Evolutionary conservation across 2,329 filamentous ascomycete species (phyloP).

Genomic region (Rhytidhysteron rufulum): DNA sequence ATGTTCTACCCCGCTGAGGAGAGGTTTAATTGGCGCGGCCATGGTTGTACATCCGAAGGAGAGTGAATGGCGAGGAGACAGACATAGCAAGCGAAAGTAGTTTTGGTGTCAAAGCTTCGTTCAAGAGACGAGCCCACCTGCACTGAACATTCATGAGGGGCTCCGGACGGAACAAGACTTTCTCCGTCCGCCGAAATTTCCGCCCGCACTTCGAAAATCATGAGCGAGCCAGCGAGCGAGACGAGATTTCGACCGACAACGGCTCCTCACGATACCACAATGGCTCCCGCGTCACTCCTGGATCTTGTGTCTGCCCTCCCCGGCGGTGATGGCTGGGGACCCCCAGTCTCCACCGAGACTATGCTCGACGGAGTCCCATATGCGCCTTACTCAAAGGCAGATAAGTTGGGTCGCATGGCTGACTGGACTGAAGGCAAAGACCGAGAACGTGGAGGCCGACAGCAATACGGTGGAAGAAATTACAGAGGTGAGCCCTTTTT

Average conservation of each 20-base stretch:
- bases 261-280: conserved; percentile 20
- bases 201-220: conserved; percentile 2
- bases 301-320: conserved; percentile 48
- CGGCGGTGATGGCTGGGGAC: conserved; percentile 66
- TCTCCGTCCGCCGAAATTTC: background rate
- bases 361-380: conserved; percentile 94
- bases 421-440: conserved; percentile 97
- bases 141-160: background rate
- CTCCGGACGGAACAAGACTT: background rate
- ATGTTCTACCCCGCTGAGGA: background rate
- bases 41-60: conserved; percentile 1
- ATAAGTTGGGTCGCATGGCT: conserved; percentile 98
- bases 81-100: too few species aligned
- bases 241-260: background rate
- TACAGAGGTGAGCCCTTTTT: conserved; percentile 66
- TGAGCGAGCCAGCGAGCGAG: too few species aligned
- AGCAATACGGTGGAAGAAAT: conserved; percentile 81
- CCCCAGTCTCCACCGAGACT: conserved; percentile 74
- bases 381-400: conserved; percentile 96
- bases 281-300: conserved; percentile 45
- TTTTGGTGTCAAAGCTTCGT: too few species aligned
- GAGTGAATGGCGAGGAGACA: too few species aligned
- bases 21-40: background rate
- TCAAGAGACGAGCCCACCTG: background rate
- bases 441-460: conserved; percentile 71